These are phyloP conservation scores for Torulaspora quercuum DNA, from an alignment of 805 yeast species.

Conservation along the genomic window DNA sequence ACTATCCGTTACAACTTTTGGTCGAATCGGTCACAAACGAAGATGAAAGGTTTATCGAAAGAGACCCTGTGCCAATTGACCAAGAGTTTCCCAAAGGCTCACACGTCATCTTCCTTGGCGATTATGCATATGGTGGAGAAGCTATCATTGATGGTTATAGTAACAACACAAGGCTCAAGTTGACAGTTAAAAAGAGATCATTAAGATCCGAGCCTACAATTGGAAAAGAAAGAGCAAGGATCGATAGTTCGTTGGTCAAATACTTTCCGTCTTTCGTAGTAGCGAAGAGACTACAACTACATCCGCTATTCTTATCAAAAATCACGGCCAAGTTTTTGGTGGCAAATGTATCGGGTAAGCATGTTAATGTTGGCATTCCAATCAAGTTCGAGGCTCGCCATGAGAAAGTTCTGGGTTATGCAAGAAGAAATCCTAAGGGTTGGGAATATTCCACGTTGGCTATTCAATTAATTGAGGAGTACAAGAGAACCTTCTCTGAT, in stretches of 20 bases:
- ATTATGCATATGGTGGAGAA: constrained; percentile 81
- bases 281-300: constrained; percentile 52
- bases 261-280: constrained; percentile 67
- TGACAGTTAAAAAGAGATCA: constrained; percentile 52
- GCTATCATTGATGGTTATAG: constrained; percentile 63
- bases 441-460: constrained; percentile 89
- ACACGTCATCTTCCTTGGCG: constrained; percentile 76
- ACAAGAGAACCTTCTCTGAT: constrained; percentile 57
- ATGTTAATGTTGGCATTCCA: constrained; percentile 72
- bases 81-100: constrained; percentile 77
- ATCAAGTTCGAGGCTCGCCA: constrained; percentile 77
- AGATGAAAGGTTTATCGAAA: constrained; percentile 70
- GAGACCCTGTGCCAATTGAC: constrained; percentile 70
- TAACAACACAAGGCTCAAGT: constrained; percentile 43
- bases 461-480: constrained; percentile 58
- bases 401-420: constrained; percentile 83
- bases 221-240: constrained; percentile 57
- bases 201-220: constrained; percentile 55
- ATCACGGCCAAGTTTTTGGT: constrained; percentile 72
- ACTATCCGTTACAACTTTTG: constrained; percentile 74
- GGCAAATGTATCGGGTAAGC: constrained; percentile 48
- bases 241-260: constrained; percentile 52
- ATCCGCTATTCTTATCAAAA: constrained; percentile 66
- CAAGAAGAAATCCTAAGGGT: constrained; percentile 57
- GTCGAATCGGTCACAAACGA: constrained; percentile 70